phyloP scores from a whole-genome alignment of 2,329 filamentous ascomycete species.

The Sclerotinia spermophila region DNA sequence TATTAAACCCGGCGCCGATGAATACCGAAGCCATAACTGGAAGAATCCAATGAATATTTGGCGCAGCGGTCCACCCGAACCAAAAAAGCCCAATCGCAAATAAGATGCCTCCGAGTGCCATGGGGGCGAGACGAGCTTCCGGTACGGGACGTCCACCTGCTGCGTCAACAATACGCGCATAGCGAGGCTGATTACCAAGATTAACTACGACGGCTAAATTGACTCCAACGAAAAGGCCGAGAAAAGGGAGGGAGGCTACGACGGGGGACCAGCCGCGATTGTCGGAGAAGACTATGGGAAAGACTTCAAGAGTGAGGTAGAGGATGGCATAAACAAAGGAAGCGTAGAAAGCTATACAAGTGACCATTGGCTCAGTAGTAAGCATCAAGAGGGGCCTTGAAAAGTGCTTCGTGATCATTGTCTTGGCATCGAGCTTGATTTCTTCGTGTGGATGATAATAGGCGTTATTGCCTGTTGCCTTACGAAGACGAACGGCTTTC shows the following conservation, averaged over 20 bases:
- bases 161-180: conserved; percentile 28
- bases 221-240: conserved; percentile 40
- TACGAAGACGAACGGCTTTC: conserved; percentile 35
- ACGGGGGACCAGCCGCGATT: conserved; percentile 58
- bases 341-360: conserved; percentile 65
- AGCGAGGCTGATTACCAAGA: conserved; percentile 33
- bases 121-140: conserved; percentile 47
- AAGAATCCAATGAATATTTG: conserved; percentile 27
- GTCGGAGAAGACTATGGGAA: conserved; percentile 63
- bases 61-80: conserved; percentile 33
- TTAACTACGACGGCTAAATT: conserved; percentile 52
- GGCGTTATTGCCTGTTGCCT: conserved; percentile 34
- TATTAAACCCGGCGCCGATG: conserved; percentile 36
- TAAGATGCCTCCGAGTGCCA: conserved; percentile 40
- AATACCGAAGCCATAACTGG: conserved; percentile 23
- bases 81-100: conserved; percentile 35
- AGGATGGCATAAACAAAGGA: conserved; percentile 68
- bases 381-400: conserved; percentile 44
- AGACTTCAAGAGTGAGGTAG: conserved; percentile 55
- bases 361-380: conserved; percentile 57
- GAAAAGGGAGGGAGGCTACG: conserved; percentile 60
- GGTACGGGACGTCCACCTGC: conserved; percentile 43
- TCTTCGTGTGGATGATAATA: conserved; percentile 32
- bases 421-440: conserved; percentile 30
- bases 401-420: conserved; percentile 34